Percentiles rank a stretch among this genome's conserved stretches.
Conservation (phyloP, 2,329 filamentous ascomycete species). For the Orbilia blumenaviensis region DNA sequence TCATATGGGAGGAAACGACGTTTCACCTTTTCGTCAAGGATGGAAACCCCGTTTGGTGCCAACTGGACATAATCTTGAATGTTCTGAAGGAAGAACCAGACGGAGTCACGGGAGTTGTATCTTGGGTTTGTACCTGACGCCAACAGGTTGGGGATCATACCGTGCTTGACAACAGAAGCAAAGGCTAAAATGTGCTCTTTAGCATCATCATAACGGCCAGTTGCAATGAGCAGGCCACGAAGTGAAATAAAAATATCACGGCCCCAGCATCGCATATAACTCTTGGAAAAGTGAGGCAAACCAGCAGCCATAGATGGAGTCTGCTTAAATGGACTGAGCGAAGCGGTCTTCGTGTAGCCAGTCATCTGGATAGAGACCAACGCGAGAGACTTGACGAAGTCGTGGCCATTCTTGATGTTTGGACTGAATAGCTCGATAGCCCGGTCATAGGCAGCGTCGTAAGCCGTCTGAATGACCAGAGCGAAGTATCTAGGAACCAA, state of each 20-base stretch:
- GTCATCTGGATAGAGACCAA: conserved; percentile 93
- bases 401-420: conserved; percentile 81
- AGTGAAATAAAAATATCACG: conserved; percentile 96
- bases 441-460: conserved; percentile 81
- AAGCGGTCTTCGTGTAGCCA: conserved; percentile 84
- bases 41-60: conserved; percentile 76
- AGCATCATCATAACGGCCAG: conserved; percentile 85
- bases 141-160: conserved; percentile 95
- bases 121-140: conserved; percentile 84
- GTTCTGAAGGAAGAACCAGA: conserved; percentile 97
- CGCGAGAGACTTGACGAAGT: conserved; percentile 85
- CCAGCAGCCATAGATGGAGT: conserved; percentile 91
- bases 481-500: conserved; percentile 93
- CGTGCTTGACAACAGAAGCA: conserved; percentile 94
- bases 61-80: conserved; percentile 91
- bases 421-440: conserved; percentile 80
- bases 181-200: conserved; percentile 95
- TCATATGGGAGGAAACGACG: conserved; percentile 93
- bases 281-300: conserved; percentile 88
- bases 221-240: conserved; percentile 88
- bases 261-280: conserved; percentile 97
- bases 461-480: conserved; percentile 84
- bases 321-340: conserved; percentile 82
- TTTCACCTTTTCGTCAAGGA: conserved; percentile 80
- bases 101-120: conserved; percentile 94